Conservation (phyloP, 805 yeast species). For the Cyberlindnera subsufficiens region DNA sequence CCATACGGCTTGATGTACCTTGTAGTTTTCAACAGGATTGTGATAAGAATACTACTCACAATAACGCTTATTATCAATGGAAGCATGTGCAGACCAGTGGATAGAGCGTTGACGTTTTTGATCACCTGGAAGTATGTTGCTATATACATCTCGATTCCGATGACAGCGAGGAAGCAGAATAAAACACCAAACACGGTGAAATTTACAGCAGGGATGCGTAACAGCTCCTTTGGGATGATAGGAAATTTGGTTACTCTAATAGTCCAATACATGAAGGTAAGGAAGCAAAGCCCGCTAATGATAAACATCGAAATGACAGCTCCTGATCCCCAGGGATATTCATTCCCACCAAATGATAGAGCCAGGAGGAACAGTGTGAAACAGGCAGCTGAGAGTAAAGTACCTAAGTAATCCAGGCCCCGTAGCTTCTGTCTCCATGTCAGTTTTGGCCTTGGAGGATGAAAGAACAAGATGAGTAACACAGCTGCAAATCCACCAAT, state of each 20-base stretch:
- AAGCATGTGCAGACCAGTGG: slow-evolving; percentile 38
- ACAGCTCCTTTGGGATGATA: slow-evolving; percentile 19
- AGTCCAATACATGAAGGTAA: slow-evolving; percentile 2
- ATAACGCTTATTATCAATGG: slow-evolving; percentile 38
- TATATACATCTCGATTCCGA: slow-evolving; percentile 1
- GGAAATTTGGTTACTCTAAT: slow-evolving; percentile 2
- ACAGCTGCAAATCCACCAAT: slow-evolving; percentile 43
- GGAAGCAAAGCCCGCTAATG: not conserved
- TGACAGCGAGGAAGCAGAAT: slow-evolving; percentile 3
- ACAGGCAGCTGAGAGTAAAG: too few relatives aligned
- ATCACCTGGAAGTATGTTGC: slow-evolving; percentile 22
- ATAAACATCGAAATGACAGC: slow-evolving; percentile 7
- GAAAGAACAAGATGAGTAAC: slow-evolving; percentile 23
- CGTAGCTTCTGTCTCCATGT: too few relatives aligned
- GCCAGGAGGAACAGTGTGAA: too few relatives aligned
- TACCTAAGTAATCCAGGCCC: too few relatives aligned
- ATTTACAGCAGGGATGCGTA: not conserved
- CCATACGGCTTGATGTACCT: slow-evolving; percentile 30
- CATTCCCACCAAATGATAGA: too few relatives aligned
- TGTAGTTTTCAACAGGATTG: slow-evolving; percentile 26
- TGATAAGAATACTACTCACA: slow-evolving; percentile 15
- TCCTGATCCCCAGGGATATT: too few relatives aligned
- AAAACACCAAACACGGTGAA: not conserved
- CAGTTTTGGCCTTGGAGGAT: too few relatives aligned
- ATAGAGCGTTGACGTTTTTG: slow-evolving; percentile 31